Conservation (phyloP, 2,329 filamentous ascomycete genomes). For the Ceratocystis diversiconidia region DNA sequence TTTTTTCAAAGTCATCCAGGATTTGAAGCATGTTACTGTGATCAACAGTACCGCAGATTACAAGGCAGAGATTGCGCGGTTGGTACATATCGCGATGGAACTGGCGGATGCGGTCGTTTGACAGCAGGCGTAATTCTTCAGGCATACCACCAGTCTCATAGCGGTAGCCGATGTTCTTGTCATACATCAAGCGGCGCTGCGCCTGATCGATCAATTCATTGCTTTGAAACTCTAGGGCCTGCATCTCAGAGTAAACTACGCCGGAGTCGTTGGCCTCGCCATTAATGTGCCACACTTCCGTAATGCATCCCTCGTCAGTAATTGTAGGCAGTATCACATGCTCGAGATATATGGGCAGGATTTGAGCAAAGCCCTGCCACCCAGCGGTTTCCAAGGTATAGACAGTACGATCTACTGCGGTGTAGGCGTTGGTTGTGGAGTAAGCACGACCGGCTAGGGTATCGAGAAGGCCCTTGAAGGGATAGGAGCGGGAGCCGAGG, state of each 20-base stretch:
- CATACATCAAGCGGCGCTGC: conserved; percentile 69
- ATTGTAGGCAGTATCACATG: conserved; percentile 84
- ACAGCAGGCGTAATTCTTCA: conserved; percentile 73
- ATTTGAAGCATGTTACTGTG: conserved; percentile 67
- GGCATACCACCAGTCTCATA: conserved; percentile 99
- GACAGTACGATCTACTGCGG: conserved; percentile 86
- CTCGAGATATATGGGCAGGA: conserved; percentile 87
- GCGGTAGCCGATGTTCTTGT: conserved; percentile 77
- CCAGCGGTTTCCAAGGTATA: conserved; percentile 92
- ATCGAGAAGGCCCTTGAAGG: conserved; percentile 88
- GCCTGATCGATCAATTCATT: conserved; percentile 76
- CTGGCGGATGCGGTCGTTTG: conserved; percentile 76
- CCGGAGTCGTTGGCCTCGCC: conserved; percentile 88
- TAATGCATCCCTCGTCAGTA: conserved; percentile 84
- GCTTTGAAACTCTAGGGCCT: conserved; percentile 76
- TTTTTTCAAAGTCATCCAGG: conserved; percentile 75
- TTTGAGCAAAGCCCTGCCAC: conserved; percentile 93
- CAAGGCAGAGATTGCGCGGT: conserved; percentile 81
- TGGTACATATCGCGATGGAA: conserved; percentile 98
- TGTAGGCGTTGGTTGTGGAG: conserved; percentile 93
- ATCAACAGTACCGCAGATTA: conserved; percentile 85
- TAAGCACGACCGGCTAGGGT: conserved; percentile 89
- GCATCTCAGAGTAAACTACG: conserved; percentile 98
- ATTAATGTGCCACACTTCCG: conserved; percentile 92
- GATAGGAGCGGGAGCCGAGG: conserved; percentile 86